phyloP scores from a whole-genome alignment of 129 eudicot species.

The Flaveria trinervia region DNA sequence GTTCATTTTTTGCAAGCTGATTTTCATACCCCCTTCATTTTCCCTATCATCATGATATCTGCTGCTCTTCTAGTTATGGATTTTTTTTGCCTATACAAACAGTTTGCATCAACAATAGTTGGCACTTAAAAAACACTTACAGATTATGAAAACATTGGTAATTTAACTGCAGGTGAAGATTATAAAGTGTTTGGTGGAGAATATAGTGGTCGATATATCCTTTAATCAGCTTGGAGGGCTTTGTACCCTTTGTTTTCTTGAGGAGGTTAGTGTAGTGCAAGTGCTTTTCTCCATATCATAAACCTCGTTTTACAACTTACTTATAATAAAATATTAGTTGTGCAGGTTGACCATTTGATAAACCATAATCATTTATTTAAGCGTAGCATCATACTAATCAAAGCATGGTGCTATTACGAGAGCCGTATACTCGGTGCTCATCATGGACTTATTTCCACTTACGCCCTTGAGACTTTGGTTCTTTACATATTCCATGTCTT shows the following conservation, averaged over 20 bases:
- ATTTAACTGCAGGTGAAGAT: slow-evolving; percentile 74
- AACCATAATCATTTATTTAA: slow-evolving; percentile 85
- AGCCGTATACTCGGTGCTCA: slow-evolving; percentile 97
- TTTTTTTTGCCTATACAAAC: background rate
- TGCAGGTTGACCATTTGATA: slow-evolving; percentile 61
- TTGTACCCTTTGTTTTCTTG: slow-evolving; percentile 98
- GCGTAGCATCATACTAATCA: slow-evolving; percentile 92
- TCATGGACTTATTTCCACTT: slow-evolving; percentile 96
- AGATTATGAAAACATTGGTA: background rate
- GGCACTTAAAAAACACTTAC: too few relatives aligned
- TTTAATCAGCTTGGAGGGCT: slow-evolving; percentile 97
- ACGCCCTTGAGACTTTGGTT: slow-evolving; percentile 93
- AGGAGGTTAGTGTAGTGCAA: slow-evolving; percentile 63
- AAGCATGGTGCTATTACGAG: slow-evolving; percentile 99
- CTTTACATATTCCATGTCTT: slow-evolving; percentile 95
- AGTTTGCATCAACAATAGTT: too few relatives aligned
- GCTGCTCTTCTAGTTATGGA: background rate
- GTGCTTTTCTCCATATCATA: background rate
- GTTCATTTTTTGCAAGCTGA: background rate
- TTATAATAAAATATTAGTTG: slow-evolving; percentile 25
- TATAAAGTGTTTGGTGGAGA: slow-evolving; percentile 94
- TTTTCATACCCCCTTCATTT: background rate
- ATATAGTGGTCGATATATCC: slow-evolving; percentile 96
- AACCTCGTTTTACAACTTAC: background rate
- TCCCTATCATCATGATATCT: background rate